Percentiles rank a stretch among this genome's conserved stretches.
Conservation (phyloP, 371 early-diverging fungal genomes). For the Mucor irregularis region DNA sequence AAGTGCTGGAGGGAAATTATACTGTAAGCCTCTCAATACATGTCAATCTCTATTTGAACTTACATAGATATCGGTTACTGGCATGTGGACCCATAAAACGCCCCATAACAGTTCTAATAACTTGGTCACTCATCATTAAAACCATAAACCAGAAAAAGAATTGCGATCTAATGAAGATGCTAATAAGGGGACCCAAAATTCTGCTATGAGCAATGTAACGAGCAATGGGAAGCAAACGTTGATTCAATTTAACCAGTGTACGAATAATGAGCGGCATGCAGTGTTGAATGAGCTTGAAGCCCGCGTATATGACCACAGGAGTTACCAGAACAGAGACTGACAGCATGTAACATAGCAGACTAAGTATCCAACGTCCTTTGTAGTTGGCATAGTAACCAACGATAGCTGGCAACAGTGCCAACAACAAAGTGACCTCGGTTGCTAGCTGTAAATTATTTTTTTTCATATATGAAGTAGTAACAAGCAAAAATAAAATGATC, state of each 20-base stretch:
- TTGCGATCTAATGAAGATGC: constrained; percentile 26
- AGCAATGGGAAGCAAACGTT: constrained; percentile 29
- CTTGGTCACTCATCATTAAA: constrained; percentile 38
- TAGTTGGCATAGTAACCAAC: constrained; percentile 23
- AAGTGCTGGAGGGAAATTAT: constrained; percentile 24
- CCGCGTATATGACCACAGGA: constrained; percentile 25
- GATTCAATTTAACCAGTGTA: constrained; percentile 15
- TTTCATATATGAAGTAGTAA: constrained; percentile 1
- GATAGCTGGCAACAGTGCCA: constrained; percentile 23
- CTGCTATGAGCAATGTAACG: constrained; percentile 21
- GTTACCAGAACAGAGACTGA: constrained; percentile 22
- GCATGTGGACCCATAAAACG: constrained; percentile 35
- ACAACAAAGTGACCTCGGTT: constrained; percentile 20
- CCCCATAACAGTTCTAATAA: constrained; percentile 30
- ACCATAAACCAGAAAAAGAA: constrained; percentile 44
- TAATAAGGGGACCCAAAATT: constrained; percentile 34
- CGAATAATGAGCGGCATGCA: constrained; percentile 27
- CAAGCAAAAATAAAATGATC: neutral
- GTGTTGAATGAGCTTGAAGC: constrained; percentile 32
- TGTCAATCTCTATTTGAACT: neutral
- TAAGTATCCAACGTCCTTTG: constrained; percentile 19
- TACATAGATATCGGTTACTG: constrained; percentile 32
- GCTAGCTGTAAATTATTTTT: constrained; percentile 7
- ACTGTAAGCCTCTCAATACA: too few relatives aligned
- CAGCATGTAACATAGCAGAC: constrained; percentile 23